phyloP scores from a whole-genome alignment of 192 early-diverging fungal species.

The Coemansia sp. region DNA sequence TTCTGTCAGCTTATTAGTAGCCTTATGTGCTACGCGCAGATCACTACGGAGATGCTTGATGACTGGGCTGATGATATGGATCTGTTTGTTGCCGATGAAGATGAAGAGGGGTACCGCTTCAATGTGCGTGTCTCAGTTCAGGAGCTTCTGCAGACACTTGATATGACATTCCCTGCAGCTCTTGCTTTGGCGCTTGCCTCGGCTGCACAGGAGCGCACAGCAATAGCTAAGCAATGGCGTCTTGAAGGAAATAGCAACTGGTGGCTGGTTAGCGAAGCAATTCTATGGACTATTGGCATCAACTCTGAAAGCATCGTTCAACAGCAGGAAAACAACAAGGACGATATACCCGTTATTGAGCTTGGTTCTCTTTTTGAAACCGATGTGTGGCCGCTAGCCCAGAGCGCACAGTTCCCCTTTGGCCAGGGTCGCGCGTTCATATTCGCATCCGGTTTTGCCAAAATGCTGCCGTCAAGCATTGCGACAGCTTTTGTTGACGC shows the following conservation, averaged over 20 bases:
- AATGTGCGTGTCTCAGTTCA: constrained; percentile 82
- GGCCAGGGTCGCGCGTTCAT: constrained; percentile 88
- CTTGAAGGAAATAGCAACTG: constrained; percentile 53
- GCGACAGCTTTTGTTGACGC: constrained; percentile 71
- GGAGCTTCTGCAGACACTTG: constrained; percentile 67
- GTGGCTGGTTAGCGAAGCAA: constrained; percentile 89
- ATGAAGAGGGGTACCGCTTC: constrained; percentile 83
- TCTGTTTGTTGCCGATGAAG: constrained; percentile 87
- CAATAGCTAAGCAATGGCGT: constrained; percentile 56
- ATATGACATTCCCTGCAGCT: constrained; percentile 45
- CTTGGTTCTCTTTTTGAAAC: constrained; percentile 76
- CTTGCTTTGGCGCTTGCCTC: constrained; percentile 55
- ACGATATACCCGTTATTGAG: constrained; percentile 56
- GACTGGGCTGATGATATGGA: constrained; percentile 83
- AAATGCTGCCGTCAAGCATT: constrained; percentile 63
- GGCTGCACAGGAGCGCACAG: constrained; percentile 51
- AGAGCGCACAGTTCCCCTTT: constrained; percentile 65
- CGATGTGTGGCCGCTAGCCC: constrained; percentile 66
- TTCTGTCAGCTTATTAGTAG: constrained; percentile 58
- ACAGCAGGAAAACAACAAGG: constrained; percentile 38
- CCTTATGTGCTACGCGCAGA: constrained; percentile 72
- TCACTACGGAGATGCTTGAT: constrained; percentile 75
- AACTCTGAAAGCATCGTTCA: constrained; percentile 60
- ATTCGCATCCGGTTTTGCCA: constrained; percentile 79
- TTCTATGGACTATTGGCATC: constrained; percentile 73